These are phyloP conservation scores for Rhizopus delemar DNA, from an alignment of 371 early-diverging fungal species.

Conservation along the genomic window DNA sequence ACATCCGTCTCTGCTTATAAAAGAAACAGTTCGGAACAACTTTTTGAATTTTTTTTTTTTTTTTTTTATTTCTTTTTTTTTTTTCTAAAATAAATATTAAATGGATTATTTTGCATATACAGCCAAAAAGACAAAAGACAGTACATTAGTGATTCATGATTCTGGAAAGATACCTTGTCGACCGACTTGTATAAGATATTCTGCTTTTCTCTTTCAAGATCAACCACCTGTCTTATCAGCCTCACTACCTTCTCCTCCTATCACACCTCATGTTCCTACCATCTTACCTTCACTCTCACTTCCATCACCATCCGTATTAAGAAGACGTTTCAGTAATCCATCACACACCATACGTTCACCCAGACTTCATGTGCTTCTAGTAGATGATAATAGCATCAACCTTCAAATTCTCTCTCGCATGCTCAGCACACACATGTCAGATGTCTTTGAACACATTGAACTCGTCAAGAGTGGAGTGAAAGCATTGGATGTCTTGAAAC, in stretches of 20 bases:
- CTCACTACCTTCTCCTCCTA: conserved; percentile 25
- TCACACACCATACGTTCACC: background rate
- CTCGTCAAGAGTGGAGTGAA: conserved; percentile 45
- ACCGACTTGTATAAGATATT: conserved; percentile 22
- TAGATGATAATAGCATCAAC: conserved; percentile 64
- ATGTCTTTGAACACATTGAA: conserved; percentile 46
- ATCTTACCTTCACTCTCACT: conserved; percentile 14
- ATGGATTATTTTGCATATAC: too few relatives aligned
- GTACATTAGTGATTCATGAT: conserved; percentile 15
- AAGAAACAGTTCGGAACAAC: too few relatives aligned
- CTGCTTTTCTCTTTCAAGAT: conserved; percentile 18
- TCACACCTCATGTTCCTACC: conserved; percentile 16
- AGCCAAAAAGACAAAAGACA: background rate
- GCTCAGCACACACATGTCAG: conserved; percentile 52
- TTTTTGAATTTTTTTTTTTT: too few relatives aligned
- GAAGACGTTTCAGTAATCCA: conserved; percentile 25
- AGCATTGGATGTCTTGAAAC: conserved; percentile 46
- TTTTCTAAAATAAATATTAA: too few relatives aligned
- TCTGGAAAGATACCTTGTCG: conserved; percentile 15
- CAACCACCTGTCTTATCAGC: conserved; percentile 10
- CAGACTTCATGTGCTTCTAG: conserved; percentile 35
- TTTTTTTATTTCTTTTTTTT: background rate
- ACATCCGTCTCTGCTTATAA: too few relatives aligned
- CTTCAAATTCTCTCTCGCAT: conserved; percentile 55
- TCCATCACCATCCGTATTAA: conserved; percentile 12